These are phyloP conservation scores for Spatholobus suberectus DNA, from an alignment of 306 rosid species.

Conservation along the genomic window DNA sequence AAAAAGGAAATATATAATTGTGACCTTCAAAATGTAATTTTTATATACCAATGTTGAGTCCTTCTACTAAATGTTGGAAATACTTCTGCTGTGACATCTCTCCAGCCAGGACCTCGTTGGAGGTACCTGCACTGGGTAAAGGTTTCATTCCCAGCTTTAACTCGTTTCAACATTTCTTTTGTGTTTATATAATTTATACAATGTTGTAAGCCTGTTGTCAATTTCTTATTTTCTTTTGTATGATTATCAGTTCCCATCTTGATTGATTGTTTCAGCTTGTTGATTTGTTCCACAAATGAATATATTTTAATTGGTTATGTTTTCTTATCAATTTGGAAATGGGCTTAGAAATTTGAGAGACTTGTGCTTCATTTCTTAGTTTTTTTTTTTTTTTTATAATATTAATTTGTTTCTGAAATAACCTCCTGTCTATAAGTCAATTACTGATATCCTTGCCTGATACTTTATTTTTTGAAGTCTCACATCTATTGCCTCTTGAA, in stretches of 20 bases:
- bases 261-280: conserved; percentile 2
- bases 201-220: conserved; percentile 5
- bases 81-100: conserved; percentile 28
- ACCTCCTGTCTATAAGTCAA: conserved; percentile 1
- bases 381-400: neutral
- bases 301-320: neutral
- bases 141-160: neutral
- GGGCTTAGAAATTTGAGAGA: conserved; percentile 20
- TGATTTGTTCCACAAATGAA: conserved; percentile 13
- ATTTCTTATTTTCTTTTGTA: conserved; percentile 26
- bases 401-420: conserved; percentile 20
- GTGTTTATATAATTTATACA: conserved; percentile 4
- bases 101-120: conserved; percentile 31
- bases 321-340: conserved; percentile 9
- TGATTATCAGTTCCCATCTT: conserved; percentile 23
- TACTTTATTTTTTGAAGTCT: conserved; percentile 3
- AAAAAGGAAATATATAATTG: neutral
- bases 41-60: neutral
- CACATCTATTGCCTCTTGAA: conserved; percentile 1
- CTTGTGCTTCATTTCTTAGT: conserved; percentile 5
- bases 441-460: conserved; percentile 17
- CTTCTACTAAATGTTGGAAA: conserved; percentile 23
- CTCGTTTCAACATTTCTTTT: neutral
- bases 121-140: conserved; percentile 19
- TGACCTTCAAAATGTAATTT: neutral